A percentile compares a stretch with the other conserved stretches of the same genome.
phyloP scores from a whole-genome alignment of 73 alveolate genomes.

The Tetrahymena malaccensis region DNA sequence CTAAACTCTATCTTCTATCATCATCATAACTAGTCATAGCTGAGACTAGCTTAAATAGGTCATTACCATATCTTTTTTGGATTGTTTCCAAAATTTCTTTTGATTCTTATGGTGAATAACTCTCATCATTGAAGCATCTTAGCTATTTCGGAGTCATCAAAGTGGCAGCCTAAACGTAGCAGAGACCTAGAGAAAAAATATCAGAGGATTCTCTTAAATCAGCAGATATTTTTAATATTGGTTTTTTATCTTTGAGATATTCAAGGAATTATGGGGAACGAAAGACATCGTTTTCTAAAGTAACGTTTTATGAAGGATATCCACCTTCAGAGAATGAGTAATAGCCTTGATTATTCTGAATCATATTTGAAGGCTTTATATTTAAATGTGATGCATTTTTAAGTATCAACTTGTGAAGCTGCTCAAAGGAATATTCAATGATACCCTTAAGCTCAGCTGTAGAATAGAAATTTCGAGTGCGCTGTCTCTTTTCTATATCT shows the following conservation, averaged over 20 bases:
- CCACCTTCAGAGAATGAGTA: background rate
- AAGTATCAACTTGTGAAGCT: background rate
- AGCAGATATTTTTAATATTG: background rate
- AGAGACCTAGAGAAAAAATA: background rate
- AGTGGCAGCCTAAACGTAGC: background rate
- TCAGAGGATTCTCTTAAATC: background rate
- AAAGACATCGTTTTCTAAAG: background rate
- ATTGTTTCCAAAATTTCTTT: background rate
- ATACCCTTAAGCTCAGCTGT: background rate
- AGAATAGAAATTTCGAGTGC: background rate
- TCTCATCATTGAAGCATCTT: background rate
- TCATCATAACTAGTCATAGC: background rate
- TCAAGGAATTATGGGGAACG: background rate
- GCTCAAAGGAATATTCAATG: background rate
- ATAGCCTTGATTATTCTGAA: background rate
- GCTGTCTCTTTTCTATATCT: background rate
- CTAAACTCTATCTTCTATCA: background rate
- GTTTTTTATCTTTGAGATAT: background rate
- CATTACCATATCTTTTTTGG: background rate
- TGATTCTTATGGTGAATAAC: background rate
- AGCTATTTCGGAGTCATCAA: background rate
- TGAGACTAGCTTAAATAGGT: background rate
- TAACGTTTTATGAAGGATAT: background rate
- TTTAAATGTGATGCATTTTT: background rate
- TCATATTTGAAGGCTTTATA: background rate